These are phyloP conservation scores for Aphanoascus verrucosus DNA, from an alignment of 2,329 filamentous ascomycete species.

Conservation along the genomic window DNA sequence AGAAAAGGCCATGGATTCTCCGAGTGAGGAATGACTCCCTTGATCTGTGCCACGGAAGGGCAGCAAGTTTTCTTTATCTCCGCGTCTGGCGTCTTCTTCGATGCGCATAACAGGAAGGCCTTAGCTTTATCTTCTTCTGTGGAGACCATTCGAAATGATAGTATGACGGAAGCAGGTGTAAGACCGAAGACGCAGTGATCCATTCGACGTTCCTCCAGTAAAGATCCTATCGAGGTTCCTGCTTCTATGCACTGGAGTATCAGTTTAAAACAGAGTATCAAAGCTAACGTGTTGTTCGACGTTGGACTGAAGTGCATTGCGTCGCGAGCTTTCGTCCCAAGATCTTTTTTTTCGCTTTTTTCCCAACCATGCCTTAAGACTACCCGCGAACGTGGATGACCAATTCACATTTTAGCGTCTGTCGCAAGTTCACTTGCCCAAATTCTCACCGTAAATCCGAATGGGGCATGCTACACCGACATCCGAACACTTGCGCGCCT, in stretches of 20 bases:
- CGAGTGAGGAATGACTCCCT: too few relatives aligned
- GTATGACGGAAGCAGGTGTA: neutral
- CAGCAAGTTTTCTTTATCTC: neutral
- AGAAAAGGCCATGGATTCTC: too few relatives aligned
- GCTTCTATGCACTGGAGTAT: conserved; percentile 1
- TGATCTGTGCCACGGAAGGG: neutral
- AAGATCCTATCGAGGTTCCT: neutral
- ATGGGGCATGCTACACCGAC: too few relatives aligned
- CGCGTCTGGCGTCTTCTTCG: neutral
- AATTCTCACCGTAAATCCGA: too few relatives aligned
- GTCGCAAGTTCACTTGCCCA: too few relatives aligned
- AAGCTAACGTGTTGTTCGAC: neutral
- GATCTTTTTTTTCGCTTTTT: neutral
- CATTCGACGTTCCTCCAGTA: neutral
- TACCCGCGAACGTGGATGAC: too few relatives aligned
- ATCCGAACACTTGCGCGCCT: too few relatives aligned
- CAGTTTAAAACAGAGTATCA: neutral
- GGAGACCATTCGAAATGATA: neutral
- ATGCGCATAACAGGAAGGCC: neutral
- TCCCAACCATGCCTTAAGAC: too few relatives aligned
- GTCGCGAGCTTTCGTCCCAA: neutral
- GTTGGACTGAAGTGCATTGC: neutral
- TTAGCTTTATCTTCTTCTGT: neutral
- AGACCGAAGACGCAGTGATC: neutral
- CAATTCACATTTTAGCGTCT: too few relatives aligned